Conservation (phyloP, 164 flowering plant species). For the Nelumbo lutea region DNA sequence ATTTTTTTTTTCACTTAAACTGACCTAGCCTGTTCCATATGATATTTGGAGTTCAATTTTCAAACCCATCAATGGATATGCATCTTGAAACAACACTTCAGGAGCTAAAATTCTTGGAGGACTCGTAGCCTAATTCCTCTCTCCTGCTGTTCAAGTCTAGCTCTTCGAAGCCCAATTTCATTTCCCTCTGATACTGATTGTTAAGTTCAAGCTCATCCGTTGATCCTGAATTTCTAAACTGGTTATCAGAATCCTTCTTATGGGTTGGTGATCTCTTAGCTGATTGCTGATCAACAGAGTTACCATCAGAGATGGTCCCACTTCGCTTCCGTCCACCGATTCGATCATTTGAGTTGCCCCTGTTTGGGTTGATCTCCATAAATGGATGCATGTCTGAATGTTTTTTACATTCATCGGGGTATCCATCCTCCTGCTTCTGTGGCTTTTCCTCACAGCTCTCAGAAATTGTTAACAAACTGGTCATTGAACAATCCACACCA, state of each 20-base stretch:
- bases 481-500: constrained; percentile 41
- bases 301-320: constrained; percentile 26
- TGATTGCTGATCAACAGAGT: constrained; percentile 33
- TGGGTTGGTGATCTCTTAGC: constrained; percentile 20
- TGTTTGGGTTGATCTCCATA: constrained; percentile 24
- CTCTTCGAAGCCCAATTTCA: no score
- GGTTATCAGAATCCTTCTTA: not conserved
- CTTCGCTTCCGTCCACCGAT: constrained; percentile 39
- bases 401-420: constrained; percentile 11
- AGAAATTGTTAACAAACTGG: constrained; percentile 59
- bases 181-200: no score
- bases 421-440: constrained; percentile 15
- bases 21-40: no score
- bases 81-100: no score
- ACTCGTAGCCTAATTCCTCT: no score
- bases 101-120: no score
- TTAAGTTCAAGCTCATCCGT: no score
- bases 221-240: no score
- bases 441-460: constrained; percentile 47
- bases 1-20: no score
- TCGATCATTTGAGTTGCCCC: constrained; percentile 15
- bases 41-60: no score
- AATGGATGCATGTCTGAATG: constrained; percentile 23
- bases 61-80: no score
- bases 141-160: no score